Percentiles rank a stretch among this genome's conserved stretches.
phyloP scores from a whole-genome alignment of 2,329 filamentous ascomycete species.

The Gnomoniopsis smithogilvyi region DNA sequence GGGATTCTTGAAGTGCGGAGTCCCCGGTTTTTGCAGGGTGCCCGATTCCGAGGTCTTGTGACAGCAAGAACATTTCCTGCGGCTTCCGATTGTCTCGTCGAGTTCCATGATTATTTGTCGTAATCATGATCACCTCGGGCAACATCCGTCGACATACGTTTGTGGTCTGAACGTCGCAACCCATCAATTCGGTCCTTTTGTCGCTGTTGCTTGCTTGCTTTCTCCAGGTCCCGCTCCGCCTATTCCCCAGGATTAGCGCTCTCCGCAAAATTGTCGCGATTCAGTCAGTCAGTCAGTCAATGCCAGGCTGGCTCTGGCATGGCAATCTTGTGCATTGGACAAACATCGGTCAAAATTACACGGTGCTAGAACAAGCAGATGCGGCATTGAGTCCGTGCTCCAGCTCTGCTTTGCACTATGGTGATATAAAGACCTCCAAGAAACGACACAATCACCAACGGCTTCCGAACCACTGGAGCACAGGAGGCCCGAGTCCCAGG shows the following conservation, averaged over 20 bases:
- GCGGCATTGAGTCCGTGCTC: neutral
- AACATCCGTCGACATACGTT: neutral
- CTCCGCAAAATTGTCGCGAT: neutral
- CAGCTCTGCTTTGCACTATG: neutral
- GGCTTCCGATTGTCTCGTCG: neutral
- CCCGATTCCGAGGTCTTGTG: too few species aligned
- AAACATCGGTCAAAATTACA: too few species aligned
- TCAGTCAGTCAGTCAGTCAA: neutral
- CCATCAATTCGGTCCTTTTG: neutral
- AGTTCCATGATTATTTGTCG: neutral
- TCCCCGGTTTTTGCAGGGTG: too few species aligned
- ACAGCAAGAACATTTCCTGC: neutral
- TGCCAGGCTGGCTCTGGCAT: neutral
- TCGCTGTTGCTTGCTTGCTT: neutral
- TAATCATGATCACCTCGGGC: neutral
- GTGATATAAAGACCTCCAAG: neutral
- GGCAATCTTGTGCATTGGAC: neutral
- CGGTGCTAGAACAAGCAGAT: too few species aligned
- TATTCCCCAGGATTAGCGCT: neutral
- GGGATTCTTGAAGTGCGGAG: too few species aligned
- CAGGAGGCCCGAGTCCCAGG: neutral
- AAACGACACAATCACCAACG: neutral
- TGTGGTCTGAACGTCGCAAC: neutral
- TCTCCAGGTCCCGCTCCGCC: neutral
- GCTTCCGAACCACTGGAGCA: slow-evolving; percentile 3